These are phyloP conservation scores for Chionographis japonica DNA, from an alignment of 106 monocot genomes.

Conservation along the genomic window DNA sequence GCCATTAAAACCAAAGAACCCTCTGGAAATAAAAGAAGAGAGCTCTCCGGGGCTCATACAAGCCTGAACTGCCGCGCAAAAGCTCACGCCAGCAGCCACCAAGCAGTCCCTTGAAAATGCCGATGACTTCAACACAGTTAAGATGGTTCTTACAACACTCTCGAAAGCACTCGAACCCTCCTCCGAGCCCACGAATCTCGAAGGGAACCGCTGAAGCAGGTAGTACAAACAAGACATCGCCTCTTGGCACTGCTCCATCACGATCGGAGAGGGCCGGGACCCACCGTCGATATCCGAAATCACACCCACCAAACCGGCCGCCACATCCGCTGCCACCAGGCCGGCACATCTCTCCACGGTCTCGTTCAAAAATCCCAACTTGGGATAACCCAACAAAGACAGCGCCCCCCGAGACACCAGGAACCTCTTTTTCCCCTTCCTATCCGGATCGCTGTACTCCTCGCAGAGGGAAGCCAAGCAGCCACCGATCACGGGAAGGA, in stretches of 20 bases:
- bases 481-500: slow-evolving; percentile 30
- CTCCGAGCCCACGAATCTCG: slow-evolving; percentile 38
- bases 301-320: slow-evolving; percentile 45
- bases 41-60: slow-evolving; percentile 44
- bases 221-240: slow-evolving; percentile 98
- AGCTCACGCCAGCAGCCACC: slow-evolving; percentile 92
- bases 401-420: slow-evolving; percentile 66
- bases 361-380: slow-evolving; percentile 76
- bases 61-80: slow-evolving; percentile 81
- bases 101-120: slow-evolving; percentile 94
- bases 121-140: slow-evolving; percentile 62
- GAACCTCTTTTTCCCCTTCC: slow-evolving; percentile 48
- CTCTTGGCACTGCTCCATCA: slow-evolving; percentile 99
- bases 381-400: slow-evolving; percentile 82
- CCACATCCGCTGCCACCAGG: slow-evolving; percentile 60
- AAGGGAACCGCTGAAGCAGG: slow-evolving; percentile 75
- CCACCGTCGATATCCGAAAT: slow-evolving; percentile 48
- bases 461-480: slow-evolving; percentile 53
- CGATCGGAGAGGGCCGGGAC: slow-evolving; percentile 66
- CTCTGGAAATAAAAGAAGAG: slow-evolving; percentile 44
- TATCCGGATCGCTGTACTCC: slow-evolving; percentile 31
- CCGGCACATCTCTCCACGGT: slow-evolving; percentile 54
- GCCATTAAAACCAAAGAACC: slow-evolving; percentile 44
- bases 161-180: slow-evolving; percentile 27
- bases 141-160: slow-evolving; percentile 33